Conservation (phyloP, 179 eudicot genomes). For the Vitellaria paradoxa region DNA sequence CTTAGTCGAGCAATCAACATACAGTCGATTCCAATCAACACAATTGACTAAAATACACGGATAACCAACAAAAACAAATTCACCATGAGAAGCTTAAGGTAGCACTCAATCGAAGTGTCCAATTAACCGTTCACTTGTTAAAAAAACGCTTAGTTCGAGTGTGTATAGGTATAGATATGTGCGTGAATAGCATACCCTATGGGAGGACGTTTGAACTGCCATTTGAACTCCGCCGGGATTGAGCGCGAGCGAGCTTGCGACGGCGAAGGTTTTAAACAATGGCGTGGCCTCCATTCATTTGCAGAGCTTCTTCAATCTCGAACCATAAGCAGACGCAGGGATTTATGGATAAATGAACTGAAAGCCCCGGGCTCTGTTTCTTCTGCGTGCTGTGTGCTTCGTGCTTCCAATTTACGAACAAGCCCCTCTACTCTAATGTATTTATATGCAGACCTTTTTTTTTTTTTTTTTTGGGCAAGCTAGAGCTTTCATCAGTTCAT, state of each 20-base stretch:
- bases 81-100: neutral
- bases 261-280: neutral
- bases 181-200: neutral
- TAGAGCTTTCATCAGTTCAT: no score
- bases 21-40: neutral
- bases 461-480: no score
- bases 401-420: neutral
- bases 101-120: neutral
- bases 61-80: neutral
- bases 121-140: neutral
- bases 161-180: neutral
- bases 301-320: neutral
- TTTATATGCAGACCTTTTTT: neutral
- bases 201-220: conserved; percentile 22
- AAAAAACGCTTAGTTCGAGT: neutral
- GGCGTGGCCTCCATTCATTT: conserved; percentile 8
- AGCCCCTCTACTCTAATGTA: neutral
- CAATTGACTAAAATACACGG: no score
- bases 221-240: neutral
- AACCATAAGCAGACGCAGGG: neutral
- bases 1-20: neutral
- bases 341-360: conserved; percentile 12
- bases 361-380: neutral
- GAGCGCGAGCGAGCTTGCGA: neutral
- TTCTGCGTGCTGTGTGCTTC: no score